Base-by-base conservation (phyloP, 148 eudicot genomes). In the Chenopodium quinoa region DNA sequence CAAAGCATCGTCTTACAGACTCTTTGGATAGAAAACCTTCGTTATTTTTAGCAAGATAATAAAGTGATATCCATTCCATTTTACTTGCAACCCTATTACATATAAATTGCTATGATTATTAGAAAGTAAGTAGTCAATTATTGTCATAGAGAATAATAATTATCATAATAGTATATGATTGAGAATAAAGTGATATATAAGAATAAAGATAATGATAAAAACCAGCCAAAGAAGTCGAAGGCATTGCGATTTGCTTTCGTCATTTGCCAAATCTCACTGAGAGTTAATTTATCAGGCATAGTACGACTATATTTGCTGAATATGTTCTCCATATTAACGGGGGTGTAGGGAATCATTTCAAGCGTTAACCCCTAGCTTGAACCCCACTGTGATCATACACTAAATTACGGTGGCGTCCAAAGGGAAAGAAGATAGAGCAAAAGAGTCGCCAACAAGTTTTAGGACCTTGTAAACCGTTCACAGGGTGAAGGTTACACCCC, bases 11-110 rank as follows among this genome's bases (percentile, higher is more conserved):
- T 31, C 95, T 86, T 16, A 93, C 90, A 0, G 97, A 92, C 82
- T 93, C 97, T 86, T 93, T 93, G 2, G 95, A 86, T 83, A 93
- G 85, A 47, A 72, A 88, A 3, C 97, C 97, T 79, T 91, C 91
- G 8, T 90, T 81, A 54, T 93, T 95, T 86, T 86, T 89, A 1
- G 97, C 97, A 64, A 93, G 86, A 69, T 82, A 29, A 56, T 89
- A 93, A 20, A 91, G 86, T n/a, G 72, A 79, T 62, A 85, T 88
- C 97, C 97, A 91, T 78, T 93, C 97, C 13, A 86, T 17, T 82
- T 90, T 91, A 73, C 87, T 86, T 2, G 92, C 92, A 25, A 71
- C 34, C 92, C 93, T 84, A 47, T 34, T 72, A 56, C 34, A 37
- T 9, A 63, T 3, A 25, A 12, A 60, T 44, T 46, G 48, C 4